Percentiles rank a stretch among this genome's conserved stretches.
Conservation (phyloP, 2,329 filamentous ascomycete genomes). For the Zasmidium citrigriseum region DNA sequence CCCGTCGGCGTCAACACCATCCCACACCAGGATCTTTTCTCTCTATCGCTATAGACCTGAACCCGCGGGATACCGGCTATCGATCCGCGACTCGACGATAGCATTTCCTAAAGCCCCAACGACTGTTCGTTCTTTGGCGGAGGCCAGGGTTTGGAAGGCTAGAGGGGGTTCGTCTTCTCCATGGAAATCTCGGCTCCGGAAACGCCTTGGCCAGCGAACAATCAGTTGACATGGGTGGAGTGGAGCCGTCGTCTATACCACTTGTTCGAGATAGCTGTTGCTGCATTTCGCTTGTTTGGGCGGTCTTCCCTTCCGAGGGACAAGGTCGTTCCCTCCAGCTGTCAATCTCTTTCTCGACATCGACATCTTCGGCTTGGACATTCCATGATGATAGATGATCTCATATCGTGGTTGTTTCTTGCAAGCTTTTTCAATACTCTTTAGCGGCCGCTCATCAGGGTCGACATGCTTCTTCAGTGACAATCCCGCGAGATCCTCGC, state of each 20-base stretch:
- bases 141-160: background rate
- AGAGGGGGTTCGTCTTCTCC: background rate
- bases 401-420: background rate
- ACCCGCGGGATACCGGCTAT: background rate
- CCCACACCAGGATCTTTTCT: background rate
- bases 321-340: background rate
- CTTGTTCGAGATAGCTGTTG: background rate
- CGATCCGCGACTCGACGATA: background rate
- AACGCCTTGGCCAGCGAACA: background rate
- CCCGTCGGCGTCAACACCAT: background rate
- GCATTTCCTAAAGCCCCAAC: too few relatives aligned
- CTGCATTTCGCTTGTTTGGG: background rate
- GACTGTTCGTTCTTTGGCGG: background rate
- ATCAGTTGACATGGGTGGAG: background rate
- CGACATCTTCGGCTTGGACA: too few relatives aligned
- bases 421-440: background rate
- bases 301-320: background rate
- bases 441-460: background rate
- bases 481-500: background rate
- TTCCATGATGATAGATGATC: too few relatives aligned
- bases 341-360: background rate
- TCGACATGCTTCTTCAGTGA: background rate
- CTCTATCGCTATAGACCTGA: background rate
- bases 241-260: background rate
- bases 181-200: background rate